Base-by-base conservation (phyloP, 495 filamentous ascomycete species). In the Podospora pseudopauciseta region DNA sequence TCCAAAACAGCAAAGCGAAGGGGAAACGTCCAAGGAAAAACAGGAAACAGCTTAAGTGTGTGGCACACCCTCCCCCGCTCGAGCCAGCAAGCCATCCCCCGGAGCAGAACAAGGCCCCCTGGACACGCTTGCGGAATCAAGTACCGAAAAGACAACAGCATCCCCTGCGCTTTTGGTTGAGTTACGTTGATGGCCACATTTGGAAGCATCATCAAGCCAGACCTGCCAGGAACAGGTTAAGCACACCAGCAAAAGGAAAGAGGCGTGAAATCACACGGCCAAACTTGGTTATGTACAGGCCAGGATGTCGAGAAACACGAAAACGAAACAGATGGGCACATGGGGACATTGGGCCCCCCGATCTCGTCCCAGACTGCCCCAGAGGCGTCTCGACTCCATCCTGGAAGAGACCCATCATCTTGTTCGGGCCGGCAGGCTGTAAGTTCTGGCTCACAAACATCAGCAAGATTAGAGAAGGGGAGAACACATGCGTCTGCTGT, bases 41-140 rank as follows among this genome's bases (percentile, higher is more conserved):
- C 9, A 62, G 59, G n/a, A 55, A 53, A 34, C 5, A 58, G 16
- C 60, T 49, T 23, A 60, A 19, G 30, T 32, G 30, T 65, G 60
- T 16, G 20, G 59, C 64, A 15, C 9, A 16, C 55, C 55, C 34
- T 55, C 3, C 54, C 64, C 68, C 64, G 67, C 63, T 19, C 49
- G 53, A 63, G 61, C 53, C 63, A 30, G 49, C 56, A 49, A 49
- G 39, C 39, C 39, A 49, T 49, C 55, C 32, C 65, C 57, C 16
- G 68, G 32, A 44, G 66, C 53, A 6, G 49, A 28, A n/a, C 60
- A 39, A 32, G 65, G 23, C 32, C 66, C 70, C 70, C 68, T 65
- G 60, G 70, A 61, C 67, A 71, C 65, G 72, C 68, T 74, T 72
- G 65, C 70, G 70, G 72, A 74, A 74, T 65, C 68, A 72, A 76